phyloP scores from a whole-genome alignment of 2,329 filamentous ascomycete genomes.

The Chrysoporthe austroafricana region DNA sequence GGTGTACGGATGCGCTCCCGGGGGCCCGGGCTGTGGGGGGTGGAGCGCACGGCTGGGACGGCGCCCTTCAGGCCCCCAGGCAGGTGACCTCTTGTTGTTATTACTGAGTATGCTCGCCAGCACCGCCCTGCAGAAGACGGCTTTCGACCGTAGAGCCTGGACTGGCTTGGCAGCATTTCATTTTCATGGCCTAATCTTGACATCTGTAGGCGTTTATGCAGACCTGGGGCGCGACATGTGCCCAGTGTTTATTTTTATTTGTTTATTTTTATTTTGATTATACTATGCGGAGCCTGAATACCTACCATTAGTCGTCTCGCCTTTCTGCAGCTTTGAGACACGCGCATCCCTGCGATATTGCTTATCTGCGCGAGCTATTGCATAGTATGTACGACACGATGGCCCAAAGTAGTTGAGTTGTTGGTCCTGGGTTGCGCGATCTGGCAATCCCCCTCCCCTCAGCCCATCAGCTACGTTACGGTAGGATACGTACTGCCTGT shows the following conservation, averaged over 20 bases:
- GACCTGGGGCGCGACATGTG: no score
- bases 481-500: no score
- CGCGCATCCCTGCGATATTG: slow-evolving; percentile 2
- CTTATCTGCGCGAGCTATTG: background rate
- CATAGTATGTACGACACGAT: background rate
- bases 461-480: background rate
- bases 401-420: background rate
- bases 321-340: background rate
- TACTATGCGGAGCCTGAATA: no score
- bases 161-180: no score
- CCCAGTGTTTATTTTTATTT: background rate
- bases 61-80: background rate
- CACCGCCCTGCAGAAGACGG: no score
- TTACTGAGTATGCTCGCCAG: no score
- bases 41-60: background rate
- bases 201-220: no score
- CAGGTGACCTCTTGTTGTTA: background rate
- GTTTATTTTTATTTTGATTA: background rate
- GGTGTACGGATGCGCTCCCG: background rate
- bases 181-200: no score
- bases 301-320: background rate
- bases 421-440: background rate
- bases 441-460: background rate
- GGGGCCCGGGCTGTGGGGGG: slow-evolving; percentile 14
- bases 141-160: no score